Base-by-base conservation (phyloP, 164 flowering plant genomes). In the Nymphaea thermarum region DNA sequence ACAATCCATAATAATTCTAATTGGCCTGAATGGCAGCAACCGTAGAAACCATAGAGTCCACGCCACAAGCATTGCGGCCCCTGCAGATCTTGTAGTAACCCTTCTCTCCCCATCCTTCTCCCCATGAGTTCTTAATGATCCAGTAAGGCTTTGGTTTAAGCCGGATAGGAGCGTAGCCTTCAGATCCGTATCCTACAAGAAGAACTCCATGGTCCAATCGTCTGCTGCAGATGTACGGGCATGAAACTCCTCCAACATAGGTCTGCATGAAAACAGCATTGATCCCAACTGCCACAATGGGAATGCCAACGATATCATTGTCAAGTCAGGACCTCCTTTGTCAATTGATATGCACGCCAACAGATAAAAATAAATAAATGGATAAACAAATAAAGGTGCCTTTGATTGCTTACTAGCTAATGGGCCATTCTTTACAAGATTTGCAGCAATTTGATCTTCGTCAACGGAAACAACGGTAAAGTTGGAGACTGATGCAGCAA, bases 51-150 rank as follows among this genome's bases (percentile, higher is more conserved):
- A 93, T 86, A 67, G 97, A 85, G 66, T 89, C 97, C 10, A 93
- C 93, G 1, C 98, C 98, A 70, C 98, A 91, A 12, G 85, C 47
- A 64, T 91, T 84, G 71, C 75, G 87, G 60, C 98, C 98, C 72
- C 83, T 87, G 88, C 98, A 93, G 75, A 93, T 86, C 71, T 88
- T 87, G 84, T 93, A 93, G 78, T 75, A 93, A 4, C 98, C 98
- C 0, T 81, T 71, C 82, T 93, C 98, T 59, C 98, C 98, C 98
- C 98, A 90, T 55, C 2, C 77, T 63, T 75, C 87, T 18, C 98
- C 98, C 96, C 98, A 92, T 0, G 98, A 92, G 75, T 92, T 92
- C 95, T 92, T 92, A 6, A 92, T 84, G 80, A 92, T 87, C 98
- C 97, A 91, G 76, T 78, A 89, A 43, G 97, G 90, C 83, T 89